Conservation (phyloP, 2,329 filamentous ascomycete species). For the Colletotrichum costaricense region DNA sequence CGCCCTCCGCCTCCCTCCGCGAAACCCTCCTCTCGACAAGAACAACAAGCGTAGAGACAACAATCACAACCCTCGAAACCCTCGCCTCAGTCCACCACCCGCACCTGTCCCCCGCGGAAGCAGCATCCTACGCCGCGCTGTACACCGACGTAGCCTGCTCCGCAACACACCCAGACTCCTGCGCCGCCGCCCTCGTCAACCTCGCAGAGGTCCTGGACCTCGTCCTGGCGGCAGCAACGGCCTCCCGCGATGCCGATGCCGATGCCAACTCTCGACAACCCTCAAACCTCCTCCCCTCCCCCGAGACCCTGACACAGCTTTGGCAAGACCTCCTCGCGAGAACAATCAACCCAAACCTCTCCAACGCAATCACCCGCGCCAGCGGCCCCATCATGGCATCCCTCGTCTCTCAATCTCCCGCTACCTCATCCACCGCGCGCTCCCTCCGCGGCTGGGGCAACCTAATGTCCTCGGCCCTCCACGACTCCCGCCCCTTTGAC, state of each 20-base stretch:
- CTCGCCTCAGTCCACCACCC: constrained; percentile 46
- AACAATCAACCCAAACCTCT: constrained; percentile 59
- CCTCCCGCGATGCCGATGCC: too few species aligned
- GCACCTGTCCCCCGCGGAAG: constrained; percentile 38
- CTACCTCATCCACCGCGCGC: constrained; percentile 25
- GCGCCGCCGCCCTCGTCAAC: constrained; percentile 58
- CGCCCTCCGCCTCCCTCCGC: constrained; percentile 14
- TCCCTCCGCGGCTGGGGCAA: constrained; percentile 57
- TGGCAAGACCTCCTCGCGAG: constrained; percentile 53
- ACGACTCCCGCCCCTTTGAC: constrained; percentile 66
- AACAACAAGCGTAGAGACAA: constrained; percentile 45
- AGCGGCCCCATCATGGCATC: constrained; percentile 58
- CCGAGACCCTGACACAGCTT: constrained; percentile 48
- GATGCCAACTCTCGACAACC: constrained; percentile 30
- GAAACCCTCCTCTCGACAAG: constrained; percentile 15
- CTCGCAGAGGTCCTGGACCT: constrained; percentile 58
- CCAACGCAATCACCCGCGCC: constrained; percentile 59
- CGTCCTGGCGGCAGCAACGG: constrained; percentile 41
- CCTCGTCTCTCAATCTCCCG: constrained; percentile 39
- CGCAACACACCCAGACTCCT: constrained; percentile 56
- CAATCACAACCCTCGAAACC: constrained; percentile 52
- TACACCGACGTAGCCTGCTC: constrained; percentile 55
- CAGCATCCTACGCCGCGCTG: constrained; percentile 46
- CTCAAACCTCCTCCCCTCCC: constrained; percentile 44
- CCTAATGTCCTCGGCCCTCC: constrained; percentile 52